Percentiles rank a stretch among this genome's conserved stretches.
phyloP scores from a whole-genome alignment of 768 basidiomycete species.

The Termitomyces sp. region DNA sequence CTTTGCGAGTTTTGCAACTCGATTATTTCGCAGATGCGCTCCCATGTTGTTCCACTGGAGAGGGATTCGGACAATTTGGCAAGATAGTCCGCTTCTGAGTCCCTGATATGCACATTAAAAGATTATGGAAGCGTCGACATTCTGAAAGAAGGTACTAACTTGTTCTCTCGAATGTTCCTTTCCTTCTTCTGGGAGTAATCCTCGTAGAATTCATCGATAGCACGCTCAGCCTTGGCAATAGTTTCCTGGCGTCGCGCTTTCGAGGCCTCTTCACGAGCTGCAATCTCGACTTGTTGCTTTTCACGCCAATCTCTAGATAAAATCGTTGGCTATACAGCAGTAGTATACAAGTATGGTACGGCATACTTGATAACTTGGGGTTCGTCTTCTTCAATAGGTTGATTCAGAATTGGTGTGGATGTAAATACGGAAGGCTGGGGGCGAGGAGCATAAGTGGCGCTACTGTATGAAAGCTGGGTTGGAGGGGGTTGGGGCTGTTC shows the following conservation, averaged over 20 bases:
- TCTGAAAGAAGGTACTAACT: slow-evolving; percentile 47
- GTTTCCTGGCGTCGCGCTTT: slow-evolving; percentile 77
- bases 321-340: not conserved
- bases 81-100: slow-evolving; percentile 82
- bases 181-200: slow-evolving; percentile 88
- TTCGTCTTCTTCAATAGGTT: slow-evolving; percentile 72
- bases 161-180: slow-evolving; percentile 90
- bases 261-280: slow-evolving; percentile 76
- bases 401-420: slow-evolving; percentile 71
- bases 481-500: slow-evolving; percentile 30
- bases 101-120: slow-evolving; percentile 43
- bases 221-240: slow-evolving; percentile 76
- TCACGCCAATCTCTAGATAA: slow-evolving; percentile 77
- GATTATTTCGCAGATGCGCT: slow-evolving; percentile 81
- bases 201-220: slow-evolving; percentile 90
- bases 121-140: not conserved
- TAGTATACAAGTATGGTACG: not conserved
- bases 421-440: slow-evolving; percentile 71
- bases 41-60: slow-evolving; percentile 92
- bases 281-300: slow-evolving; percentile 82
- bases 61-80: slow-evolving; percentile 70
- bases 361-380: slow-evolving; percentile 82
- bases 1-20: slow-evolving; percentile 96
- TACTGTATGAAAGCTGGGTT: slow-evolving; percentile 36
- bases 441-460: slow-evolving; percentile 68